Conservation (phyloP, 495 filamentous ascomycete genomes). For the Cudoniella acicularis region DNA sequence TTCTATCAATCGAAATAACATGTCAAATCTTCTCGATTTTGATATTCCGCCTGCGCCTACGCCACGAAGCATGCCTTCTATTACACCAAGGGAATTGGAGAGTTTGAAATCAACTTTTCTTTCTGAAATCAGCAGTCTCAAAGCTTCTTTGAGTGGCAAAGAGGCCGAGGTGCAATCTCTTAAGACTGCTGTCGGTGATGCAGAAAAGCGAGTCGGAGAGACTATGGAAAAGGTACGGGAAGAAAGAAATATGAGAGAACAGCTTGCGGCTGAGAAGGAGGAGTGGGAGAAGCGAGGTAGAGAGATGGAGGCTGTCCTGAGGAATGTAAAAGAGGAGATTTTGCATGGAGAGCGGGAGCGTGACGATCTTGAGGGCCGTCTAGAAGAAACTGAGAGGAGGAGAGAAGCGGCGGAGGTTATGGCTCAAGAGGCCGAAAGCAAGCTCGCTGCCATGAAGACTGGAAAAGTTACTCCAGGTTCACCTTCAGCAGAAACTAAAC, state of each 20-base stretch:
- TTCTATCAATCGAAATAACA: conserved; percentile 20
- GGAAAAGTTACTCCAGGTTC: conserved; percentile 26
- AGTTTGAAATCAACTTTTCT: conserved; percentile 83
- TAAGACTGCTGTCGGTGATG: conserved; percentile 80
- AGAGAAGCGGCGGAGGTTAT: conserved; percentile 61
- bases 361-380: conserved; percentile 64
- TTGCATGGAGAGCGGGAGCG: conserved; percentile 69
- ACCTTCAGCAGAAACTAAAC: conserved; percentile 14
- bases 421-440: conserved; percentile 68
- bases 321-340: conserved; percentile 76
- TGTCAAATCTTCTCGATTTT: conserved; percentile 78
- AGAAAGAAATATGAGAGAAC: conserved; percentile 61
- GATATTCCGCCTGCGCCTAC: conserved; percentile 87
- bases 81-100: conserved; percentile 90
- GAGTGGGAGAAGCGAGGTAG: conserved; percentile 78
- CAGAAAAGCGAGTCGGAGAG: conserved; percentile 87
- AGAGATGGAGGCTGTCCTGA: conserved; percentile 79
- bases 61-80: conserved; percentile 82
- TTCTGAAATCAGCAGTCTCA: conserved; percentile 85
- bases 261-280: conserved; percentile 69
- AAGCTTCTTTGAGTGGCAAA: conserved; percentile 81
- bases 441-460: conserved; percentile 62
- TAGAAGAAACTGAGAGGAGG: conserved; percentile 71
- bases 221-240: conserved; percentile 76
- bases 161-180: conserved; percentile 84